Conservation (phyloP, 352 stramenopile genomes). For the Globisporangium camurandrum region DNA sequence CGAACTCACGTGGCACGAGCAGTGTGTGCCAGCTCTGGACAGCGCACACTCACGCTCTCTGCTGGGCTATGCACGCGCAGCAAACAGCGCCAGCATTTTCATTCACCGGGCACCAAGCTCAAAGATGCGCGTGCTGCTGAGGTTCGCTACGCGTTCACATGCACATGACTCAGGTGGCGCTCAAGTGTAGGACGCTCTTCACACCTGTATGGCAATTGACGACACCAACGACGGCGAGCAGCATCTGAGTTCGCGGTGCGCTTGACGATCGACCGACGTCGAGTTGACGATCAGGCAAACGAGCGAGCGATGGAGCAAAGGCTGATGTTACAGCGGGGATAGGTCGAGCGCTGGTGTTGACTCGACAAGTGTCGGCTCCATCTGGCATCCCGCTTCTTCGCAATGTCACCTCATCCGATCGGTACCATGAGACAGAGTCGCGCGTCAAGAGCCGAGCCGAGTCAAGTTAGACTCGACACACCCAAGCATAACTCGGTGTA, state of each 20-base stretch:
- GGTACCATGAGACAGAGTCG: conserved; percentile 9
- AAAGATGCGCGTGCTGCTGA: no score
- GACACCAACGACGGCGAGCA: no score
- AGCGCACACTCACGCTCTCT: neutral
- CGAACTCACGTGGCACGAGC: neutral
- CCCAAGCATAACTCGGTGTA: no score
- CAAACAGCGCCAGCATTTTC: neutral
- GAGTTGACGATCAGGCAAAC: neutral
- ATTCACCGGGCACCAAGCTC: neutral
- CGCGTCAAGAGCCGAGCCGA: neutral
- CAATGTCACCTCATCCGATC: conserved; percentile 7
- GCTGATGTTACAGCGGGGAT: no score
- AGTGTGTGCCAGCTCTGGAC: neutral
- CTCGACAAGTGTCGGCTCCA: neutral
- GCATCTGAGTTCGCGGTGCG: neutral
- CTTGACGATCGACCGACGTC: neutral
- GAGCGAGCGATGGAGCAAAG: no score
- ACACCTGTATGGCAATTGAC: no score
- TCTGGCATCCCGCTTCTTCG: neutral
- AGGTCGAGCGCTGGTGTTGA: neutral
- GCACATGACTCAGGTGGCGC: no score
- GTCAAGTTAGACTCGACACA: neutral
- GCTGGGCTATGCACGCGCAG: conserved; percentile 1
- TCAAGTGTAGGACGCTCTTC: no score
- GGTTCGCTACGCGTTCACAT: no score